phyloP scores from a whole-genome alignment of 805 yeast genomes.

The Suhomyces canberraensis region DNA sequence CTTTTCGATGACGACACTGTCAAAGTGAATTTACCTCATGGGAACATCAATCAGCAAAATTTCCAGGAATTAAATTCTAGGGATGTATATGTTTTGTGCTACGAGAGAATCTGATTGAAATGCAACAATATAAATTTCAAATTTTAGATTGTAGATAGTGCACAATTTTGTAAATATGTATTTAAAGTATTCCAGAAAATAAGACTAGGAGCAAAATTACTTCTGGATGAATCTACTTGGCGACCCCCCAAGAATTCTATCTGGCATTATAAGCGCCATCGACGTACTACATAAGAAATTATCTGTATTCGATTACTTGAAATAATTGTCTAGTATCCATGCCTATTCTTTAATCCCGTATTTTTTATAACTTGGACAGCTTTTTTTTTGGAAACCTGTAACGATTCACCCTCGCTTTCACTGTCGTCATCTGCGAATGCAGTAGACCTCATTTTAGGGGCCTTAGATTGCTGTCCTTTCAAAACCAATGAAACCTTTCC shows the following conservation, averaged over 20 bases:
- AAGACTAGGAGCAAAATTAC: background rate
- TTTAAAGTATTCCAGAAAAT: too few relatives aligned
- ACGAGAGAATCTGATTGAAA: constrained; percentile 42
- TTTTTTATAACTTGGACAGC: too few relatives aligned
- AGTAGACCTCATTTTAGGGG: background rate
- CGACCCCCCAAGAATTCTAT: background rate
- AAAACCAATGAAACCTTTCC: constrained; percentile 8
- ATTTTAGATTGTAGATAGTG: too few relatives aligned
- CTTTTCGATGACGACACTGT: constrained; percentile 71
- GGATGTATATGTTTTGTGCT: constrained; percentile 70
- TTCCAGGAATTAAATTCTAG: constrained; percentile 39
- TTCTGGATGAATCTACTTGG: background rate
- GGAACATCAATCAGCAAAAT: constrained; percentile 36
- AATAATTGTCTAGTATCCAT: too few relatives aligned
- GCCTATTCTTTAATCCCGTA: too few relatives aligned
- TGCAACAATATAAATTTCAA: too few relatives aligned
- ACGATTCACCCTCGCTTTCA: constrained; percentile 8
- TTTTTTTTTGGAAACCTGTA: too few relatives aligned
- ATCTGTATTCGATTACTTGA: too few relatives aligned
- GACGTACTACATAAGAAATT: too few relatives aligned
- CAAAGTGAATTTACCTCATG: constrained; percentile 44
- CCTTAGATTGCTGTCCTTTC: constrained; percentile 1
- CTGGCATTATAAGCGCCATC: too few relatives aligned
- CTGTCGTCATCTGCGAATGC: constrained; percentile 8
- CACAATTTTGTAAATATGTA: too few relatives aligned